Evolutionary conservation across 2,329 filamentous ascomycete genomes (phyloP).

Genomic region (Lachnellula suecica): DNA sequence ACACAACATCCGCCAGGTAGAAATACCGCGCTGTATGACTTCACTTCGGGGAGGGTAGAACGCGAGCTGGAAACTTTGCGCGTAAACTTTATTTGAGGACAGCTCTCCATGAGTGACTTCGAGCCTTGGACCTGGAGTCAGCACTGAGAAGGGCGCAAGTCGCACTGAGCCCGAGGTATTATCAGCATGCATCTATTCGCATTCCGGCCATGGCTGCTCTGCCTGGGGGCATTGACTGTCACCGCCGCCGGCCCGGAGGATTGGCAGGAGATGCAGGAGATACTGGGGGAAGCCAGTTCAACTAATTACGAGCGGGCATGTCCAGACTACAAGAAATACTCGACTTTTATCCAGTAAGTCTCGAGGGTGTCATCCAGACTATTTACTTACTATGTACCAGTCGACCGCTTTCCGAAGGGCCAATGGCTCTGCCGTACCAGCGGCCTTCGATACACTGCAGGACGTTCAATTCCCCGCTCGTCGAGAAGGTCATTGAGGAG

Average conservation of each 20-base stretch:
- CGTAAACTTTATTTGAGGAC: background rate
- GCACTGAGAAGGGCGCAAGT: background rate
- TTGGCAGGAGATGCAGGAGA: conserved; percentile 2
- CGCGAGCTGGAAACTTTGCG: background rate
- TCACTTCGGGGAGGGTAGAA: background rate
- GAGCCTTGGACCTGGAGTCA: background rate
- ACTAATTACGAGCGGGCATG: conserved; percentile 27
- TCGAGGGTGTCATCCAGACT: background rate
- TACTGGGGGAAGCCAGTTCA: conserved; percentile 6
- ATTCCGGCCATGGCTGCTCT: conserved; percentile 17
- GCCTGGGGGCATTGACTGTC: conserved; percentile 7
- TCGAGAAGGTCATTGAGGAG: conserved; percentile 84
- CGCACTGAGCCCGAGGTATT: background rate
- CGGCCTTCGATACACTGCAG: conserved; percentile 78
- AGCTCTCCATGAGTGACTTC: background rate
- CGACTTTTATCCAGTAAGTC: conserved; percentile 28
- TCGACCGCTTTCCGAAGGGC: conserved; percentile 75
- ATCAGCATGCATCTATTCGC: background rate
- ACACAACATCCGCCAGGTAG: background rate
- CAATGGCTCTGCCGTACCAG: conserved; percentile 80
- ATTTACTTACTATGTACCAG: conserved; percentile 43
- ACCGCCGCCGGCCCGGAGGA: conserved; percentile 1
- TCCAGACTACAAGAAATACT: conserved; percentile 36
- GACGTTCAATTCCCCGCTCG: conserved; percentile 82
- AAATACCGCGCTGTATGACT: background rate